Base-by-base conservation (phyloP, 371 early-diverging fungal genomes). In the Dinochytrium kinnereticum region DNA sequence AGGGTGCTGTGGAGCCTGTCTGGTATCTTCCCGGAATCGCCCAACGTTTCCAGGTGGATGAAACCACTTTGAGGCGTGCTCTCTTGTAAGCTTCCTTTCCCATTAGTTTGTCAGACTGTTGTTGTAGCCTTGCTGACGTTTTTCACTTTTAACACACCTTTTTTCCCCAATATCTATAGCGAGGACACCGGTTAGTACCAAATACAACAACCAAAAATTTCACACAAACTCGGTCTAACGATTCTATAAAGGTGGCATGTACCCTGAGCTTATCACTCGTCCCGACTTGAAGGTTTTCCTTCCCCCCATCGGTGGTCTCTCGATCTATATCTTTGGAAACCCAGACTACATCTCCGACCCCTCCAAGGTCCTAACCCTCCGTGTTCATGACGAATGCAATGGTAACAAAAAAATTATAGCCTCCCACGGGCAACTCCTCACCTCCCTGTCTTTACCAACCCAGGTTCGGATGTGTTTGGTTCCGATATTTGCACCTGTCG, bases 1-100 rank as follows among this genome's bases (percentile, higher is more conserved):
- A 97, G 80, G 98, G 94, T 21, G 98, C 98, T 3, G 89, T 95
- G 13, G 98, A 97, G 75, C 98, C 98, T n/a, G 98, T 97, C 3
- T 97, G 98, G 98, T 91, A 91, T 71, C 83, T 97, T 5, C 97
- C 97, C 2, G 98, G 98, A 1, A 94, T 97, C 0, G 97, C 98
- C 31, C 85, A 89, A 59, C 88, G 97, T 21, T 94, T 97, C 78
- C 91, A 92, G 19, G 95, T 95, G 68, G 92, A 91, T 31, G 98
- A 97, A 80, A 87, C 91, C 1, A 80, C 89, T 2, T 82, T 97
- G 72, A 89, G 98, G 36, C 89, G 96, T 1, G 92, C 93, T 0
- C 81, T 97, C 24, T 97, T 96, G 87, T 88, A 78, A 83, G 88
- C 81, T 30, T 30, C 64, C 21, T 55, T 59, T 68, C 61, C 64